Percentiles rank a stretch among this genome's conserved stretches.
Evolutionary conservation across 495 filamentous ascomycete species (phyloP).

Genomic region (Letharia columbiana): DNA sequence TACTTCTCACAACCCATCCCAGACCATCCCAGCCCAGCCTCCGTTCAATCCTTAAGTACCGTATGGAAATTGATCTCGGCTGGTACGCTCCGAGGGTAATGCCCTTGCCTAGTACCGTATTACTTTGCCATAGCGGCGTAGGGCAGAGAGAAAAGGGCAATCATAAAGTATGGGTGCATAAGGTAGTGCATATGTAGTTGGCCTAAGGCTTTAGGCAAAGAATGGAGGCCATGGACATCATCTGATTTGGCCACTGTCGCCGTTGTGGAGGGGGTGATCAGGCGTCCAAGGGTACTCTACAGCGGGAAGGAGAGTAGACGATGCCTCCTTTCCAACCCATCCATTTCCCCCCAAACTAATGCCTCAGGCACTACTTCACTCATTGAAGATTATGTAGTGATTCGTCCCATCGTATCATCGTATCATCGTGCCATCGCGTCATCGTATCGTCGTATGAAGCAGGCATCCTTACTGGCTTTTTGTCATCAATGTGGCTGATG

Average conservation of each 20-base stretch:
- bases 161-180: neutral
- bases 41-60: neutral
- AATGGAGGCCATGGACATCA: neutral
- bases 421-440: neutral
- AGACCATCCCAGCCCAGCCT: neutral
- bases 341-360: neutral
- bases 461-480: too few relatives aligned
- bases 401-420: neutral
- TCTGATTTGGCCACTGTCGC: neutral
- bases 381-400: neutral
- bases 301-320: neutral
- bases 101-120: neutral
- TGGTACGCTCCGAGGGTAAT: neutral
- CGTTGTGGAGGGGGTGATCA: slow-evolving; percentile 5
- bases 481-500: neutral
- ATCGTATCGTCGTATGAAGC: neutral
- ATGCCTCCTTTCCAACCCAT: slow-evolving; percentile 4
- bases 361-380: slow-evolving; percentile 9
- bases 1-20: neutral
- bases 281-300: slow-evolving; percentile 15
- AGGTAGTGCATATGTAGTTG: too few relatives aligned
- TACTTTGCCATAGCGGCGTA: neutral
- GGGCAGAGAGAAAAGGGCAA: neutral
- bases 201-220: neutral
- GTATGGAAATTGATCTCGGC: neutral